Evolutionary conservation across 2,329 filamentous ascomycete genomes (phyloP).

Genomic region (Fusarium sp.): DNA sequence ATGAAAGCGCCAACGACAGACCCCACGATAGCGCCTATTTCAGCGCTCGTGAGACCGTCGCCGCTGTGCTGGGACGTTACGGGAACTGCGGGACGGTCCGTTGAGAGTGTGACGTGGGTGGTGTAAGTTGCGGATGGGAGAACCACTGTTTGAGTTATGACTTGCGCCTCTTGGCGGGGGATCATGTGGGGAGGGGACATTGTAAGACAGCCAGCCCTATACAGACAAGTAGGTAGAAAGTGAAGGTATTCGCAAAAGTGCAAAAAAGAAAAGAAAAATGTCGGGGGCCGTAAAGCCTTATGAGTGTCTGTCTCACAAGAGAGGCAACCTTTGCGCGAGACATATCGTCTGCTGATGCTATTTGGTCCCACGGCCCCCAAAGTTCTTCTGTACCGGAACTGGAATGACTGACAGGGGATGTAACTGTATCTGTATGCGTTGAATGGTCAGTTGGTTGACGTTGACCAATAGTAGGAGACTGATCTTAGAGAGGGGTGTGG

Average conservation of each 20-base stretch:
- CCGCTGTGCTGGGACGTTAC: conserved; percentile 28
- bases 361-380: conserved; percentile 24
- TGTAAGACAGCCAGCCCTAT: not conserved
- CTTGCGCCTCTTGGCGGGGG: conserved; percentile 44
- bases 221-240: not conserved
- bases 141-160: conserved; percentile 55
- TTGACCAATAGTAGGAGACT: conserved; percentile 31
- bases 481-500: conserved; percentile 28
- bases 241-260: conserved; percentile 41
- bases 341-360: conserved; percentile 40
- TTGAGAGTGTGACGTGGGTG: conserved; percentile 50
- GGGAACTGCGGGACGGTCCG: conserved; percentile 23
- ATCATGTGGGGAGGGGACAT: conserved; percentile 32
- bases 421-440: conserved; percentile 30
- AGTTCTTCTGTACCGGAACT: conserved; percentile 21
- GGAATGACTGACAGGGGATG: conserved; percentile 16
- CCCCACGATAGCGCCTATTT: conserved; percentile 58
- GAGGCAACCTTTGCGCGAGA: conserved; percentile 39
- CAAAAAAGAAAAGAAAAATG: conserved; percentile 9
- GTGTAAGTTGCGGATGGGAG: conserved; percentile 53
- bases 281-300: conserved; percentile 32
- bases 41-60: conserved; percentile 49
- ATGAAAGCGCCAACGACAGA: conserved; percentile 54
- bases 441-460: conserved; percentile 26
- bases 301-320: conserved; percentile 29